phyloP scores from a whole-genome alignment of 2,329 filamentous ascomycete species.

The Didymella sp. region DNA sequence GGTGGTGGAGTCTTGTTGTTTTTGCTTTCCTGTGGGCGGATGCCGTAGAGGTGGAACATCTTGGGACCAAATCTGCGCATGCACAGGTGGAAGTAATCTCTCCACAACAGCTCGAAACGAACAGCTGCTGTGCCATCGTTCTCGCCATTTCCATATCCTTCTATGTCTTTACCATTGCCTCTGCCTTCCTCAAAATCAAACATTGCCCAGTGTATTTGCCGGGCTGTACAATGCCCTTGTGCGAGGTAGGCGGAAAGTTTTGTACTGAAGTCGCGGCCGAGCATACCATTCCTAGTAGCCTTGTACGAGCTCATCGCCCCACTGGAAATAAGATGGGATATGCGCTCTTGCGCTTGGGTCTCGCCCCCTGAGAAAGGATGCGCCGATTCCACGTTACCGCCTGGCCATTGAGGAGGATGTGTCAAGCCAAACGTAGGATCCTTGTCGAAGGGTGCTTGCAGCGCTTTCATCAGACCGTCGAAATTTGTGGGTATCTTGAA shows the following conservation, averaged over 20 bases:
- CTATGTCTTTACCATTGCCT: constrained; percentile 29
- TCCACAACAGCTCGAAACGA: constrained; percentile 75
- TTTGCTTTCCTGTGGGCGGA: constrained; percentile 56
- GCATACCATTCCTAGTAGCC: constrained; percentile 72
- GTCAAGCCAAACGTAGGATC: constrained; percentile 54
- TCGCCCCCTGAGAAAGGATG: constrained; percentile 76
- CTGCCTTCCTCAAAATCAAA: constrained; percentile 72
- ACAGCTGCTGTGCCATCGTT: constrained; percentile 74
- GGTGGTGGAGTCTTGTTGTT: constrained; percentile 48
- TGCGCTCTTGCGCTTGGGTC: constrained; percentile 62
- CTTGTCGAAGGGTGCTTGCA: constrained; percentile 65
- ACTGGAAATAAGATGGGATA: constrained; percentile 66
- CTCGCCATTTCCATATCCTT: constrained; percentile 72
- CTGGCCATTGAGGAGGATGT: constrained; percentile 62
- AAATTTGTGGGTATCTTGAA: constrained; percentile 68
- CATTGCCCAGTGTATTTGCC: constrained; percentile 75
- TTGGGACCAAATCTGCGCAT: constrained; percentile 71
- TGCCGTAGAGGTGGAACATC: constrained; percentile 71
- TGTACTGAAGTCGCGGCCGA: constrained; percentile 75
- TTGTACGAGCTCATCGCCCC: constrained; percentile 71
- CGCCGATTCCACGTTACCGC: constrained; percentile 61
- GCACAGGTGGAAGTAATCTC: constrained; percentile 82
- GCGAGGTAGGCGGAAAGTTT: constrained; percentile 78
- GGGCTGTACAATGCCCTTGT: constrained; percentile 74
- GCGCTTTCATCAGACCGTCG: constrained; percentile 60